Evolutionary conservation across 2,329 filamentous ascomycete species (phyloP), one percentile per base, ranked within the genome.

Genomic region (Xylariomycetidae sp.): DNA sequence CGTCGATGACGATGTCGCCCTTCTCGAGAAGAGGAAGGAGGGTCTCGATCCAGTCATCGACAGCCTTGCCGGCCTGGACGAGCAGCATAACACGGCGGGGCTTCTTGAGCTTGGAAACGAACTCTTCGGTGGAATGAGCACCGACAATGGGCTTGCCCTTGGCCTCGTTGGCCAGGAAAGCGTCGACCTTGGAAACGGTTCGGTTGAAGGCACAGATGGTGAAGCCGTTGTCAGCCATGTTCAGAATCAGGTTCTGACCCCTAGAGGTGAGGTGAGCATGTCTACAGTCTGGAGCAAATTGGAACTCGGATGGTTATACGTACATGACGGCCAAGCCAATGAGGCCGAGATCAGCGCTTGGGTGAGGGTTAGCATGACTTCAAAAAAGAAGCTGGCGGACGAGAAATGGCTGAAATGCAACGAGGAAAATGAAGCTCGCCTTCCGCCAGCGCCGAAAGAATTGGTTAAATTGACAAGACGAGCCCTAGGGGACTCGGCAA

Each of bases 1-100:
- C 92, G 61, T 98, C 92, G 58, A 98, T 97, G 76, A 98, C 94
- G 78, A 98, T 96, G 65, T 98, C 92, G 51, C 88, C 89, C 58
- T 77, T 62, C 63, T 88, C 82, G 48, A 90, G 73, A 61, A 85
- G 80, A 49, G 84, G 88, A 43, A 97, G 76, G 49, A 98, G 83
- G 53, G 82, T 82, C 78, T 96, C 88, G 59, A 98, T 97, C 83
- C 95, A 97, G 74, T 95, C 87, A 65, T 98, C 92, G 53, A 98
- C 92, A 46, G 92, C 84, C 76, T 92, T 86, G 61, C 92, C 92
- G 56, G 92, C 92, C 85, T 96, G 94, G 70, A 98, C 92, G 53
- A 98, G 85, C 59, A 98, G 80, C 92, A 98, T 98, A 69, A 98
- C 80, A 58, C 89, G 85, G 57, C 92, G 88, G 59, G 92, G 92